Evolutionary conservation across 108 stramenopile genomes (phyloP).

Genomic region (Cyclotella baltica): DNA sequence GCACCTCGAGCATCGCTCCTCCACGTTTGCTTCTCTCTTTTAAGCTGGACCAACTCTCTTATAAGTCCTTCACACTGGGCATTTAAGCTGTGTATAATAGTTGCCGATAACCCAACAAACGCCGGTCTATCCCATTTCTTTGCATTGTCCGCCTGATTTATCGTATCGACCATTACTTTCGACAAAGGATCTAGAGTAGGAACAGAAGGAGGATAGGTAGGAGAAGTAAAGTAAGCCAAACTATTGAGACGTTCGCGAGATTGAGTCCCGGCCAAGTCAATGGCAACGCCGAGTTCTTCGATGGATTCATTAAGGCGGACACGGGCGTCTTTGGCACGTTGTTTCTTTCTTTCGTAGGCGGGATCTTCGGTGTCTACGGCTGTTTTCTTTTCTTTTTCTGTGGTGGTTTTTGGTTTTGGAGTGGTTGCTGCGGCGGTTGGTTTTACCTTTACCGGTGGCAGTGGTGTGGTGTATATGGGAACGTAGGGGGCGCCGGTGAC

Average conservation of each 20-base stretch:
- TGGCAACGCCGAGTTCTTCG: conserved; percentile 75
- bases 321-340: conserved; percentile 87
- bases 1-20: not conserved
- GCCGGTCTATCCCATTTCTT: conserved; percentile 89
- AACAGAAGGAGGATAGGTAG: not conserved
- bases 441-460: not conserved
- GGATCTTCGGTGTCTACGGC: conserved; percentile 35
- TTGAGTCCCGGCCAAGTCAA: conserved; percentile 77
- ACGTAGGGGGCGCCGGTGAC: not conserved
- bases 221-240: conserved; percentile 17
- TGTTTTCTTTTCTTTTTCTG: not conserved
- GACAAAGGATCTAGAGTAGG: conserved; percentile 13
- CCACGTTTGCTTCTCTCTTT: conserved; percentile 28
- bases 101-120: conserved; percentile 85
- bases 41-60: conserved; percentile 66
- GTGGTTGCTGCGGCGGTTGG: conserved; percentile 13
- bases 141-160: conserved; percentile 65
- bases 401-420: conserved; percentile 8
- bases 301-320: conserved; percentile 84
- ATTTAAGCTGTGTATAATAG: conserved; percentile 72
- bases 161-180: conserved; percentile 58
- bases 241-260: conserved; percentile 64
- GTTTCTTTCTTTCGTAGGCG: conserved; percentile 89
- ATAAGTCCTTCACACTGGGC: conserved; percentile 82
- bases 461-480: conserved; percentile 2